These are phyloP conservation scores for Bauhinia variegata DNA, from an alignment of 306 rosid genomes.

Conservation along the genomic window DNA sequence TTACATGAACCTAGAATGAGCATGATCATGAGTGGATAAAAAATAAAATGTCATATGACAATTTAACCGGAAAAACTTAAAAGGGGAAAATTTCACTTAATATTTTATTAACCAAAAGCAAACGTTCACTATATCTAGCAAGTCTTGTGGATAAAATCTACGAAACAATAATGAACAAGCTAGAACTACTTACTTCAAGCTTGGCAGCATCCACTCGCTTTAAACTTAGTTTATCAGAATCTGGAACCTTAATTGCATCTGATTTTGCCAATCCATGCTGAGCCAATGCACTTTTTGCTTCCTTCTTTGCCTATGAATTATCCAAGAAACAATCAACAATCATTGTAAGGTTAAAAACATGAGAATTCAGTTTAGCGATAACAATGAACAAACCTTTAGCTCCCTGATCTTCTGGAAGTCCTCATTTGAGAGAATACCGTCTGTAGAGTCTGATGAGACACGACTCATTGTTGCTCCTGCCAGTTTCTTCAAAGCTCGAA, in stretches of 20 bases:
- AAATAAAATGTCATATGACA: neutral
- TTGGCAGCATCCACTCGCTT: constrained; percentile 77
- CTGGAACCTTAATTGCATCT: constrained; percentile 52
- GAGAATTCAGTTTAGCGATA: constrained; percentile 23
- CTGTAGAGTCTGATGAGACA: constrained; percentile 41
- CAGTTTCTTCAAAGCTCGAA: constrained; percentile 77
- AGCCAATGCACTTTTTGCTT: constrained; percentile 57
- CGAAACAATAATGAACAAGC: constrained; percentile 27
- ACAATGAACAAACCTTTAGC: constrained; percentile 54
- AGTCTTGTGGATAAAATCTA: constrained; percentile 15
- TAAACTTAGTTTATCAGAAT: constrained; percentile 59
- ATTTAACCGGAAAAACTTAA: neutral
- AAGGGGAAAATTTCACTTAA: neutral
- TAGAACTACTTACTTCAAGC: constrained; percentile 70
- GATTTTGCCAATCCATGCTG: constrained; percentile 66
- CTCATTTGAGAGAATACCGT: constrained; percentile 89
- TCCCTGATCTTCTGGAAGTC: constrained; percentile 80
- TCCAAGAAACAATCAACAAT: constrained; percentile 32
- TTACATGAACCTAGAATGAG: constrained; percentile 63
- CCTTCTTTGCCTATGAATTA: constrained; percentile 63
- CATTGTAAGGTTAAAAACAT: neutral
- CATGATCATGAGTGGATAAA: constrained; percentile 13
- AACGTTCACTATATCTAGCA: constrained; percentile 8
- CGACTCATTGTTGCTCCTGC: constrained; percentile 42
- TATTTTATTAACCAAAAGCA: neutral